Evolutionary conservation across 2,329 filamentous ascomycete species (phyloP), one percentile per base, ranked within the genome.

Genomic region (Paramyrothecium roridum): DNA sequence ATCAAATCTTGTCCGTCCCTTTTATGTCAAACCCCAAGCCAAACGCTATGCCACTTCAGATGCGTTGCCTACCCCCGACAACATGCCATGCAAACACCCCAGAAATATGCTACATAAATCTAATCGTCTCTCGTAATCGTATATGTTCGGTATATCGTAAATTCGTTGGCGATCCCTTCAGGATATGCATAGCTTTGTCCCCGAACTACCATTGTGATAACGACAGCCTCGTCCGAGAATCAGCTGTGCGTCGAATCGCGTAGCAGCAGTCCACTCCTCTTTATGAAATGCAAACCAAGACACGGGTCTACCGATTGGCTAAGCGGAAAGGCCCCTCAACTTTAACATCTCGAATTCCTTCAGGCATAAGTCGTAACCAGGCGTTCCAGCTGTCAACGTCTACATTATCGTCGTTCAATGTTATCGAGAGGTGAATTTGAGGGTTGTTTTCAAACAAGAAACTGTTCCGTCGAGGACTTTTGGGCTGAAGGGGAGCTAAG

Each of bases 291-390:
- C 26, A 6, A 10, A 30, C 6, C 10, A 10, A 30, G 26, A 30
- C 10, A 10, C 26, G 6, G 6, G 26, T 30, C 26, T 30, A 30
- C 26, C 26, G 4, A 10, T 30, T 54, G 6, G 37, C 12, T 13
- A 43, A 43, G 7, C 71, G 65, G 53, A 73, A 80, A 20, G 80
- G 78, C 3, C 79, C 79, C 22, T 84, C 81, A 47, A 84, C 76
- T 65, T 78, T 80, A 54, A 84, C 73, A 56, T 84, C 81, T 60
- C 72, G 77, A 59, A 84, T 76, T 8, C 80, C 78, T 55, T 83
- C 80, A 2, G 82, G 82, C 76, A 85, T 81, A 63, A 80, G 70
- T 21, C 82, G 77, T 58, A 85, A 67, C 81, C 82, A 85, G 62
- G 85, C 81, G 53, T 77, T 73, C 81, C 82, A 84, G 54, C 70